Evolutionary conservation across 768 basidiomycete species (phyloP).

Genomic region (Kwoniella bestiolae): DNA sequence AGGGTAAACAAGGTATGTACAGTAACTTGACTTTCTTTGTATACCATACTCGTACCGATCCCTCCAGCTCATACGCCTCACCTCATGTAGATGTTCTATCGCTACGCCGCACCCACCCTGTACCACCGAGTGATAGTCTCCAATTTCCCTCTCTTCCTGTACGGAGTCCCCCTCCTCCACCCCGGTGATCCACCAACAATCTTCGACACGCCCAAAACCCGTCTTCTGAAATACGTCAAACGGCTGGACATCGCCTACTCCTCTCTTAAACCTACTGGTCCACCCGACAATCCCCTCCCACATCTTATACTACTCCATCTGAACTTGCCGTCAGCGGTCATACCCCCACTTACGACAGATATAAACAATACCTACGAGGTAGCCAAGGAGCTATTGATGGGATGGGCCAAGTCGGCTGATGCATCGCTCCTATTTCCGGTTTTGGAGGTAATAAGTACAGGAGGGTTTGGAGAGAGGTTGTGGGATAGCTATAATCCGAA

Average conservation of each 20-base stretch:
- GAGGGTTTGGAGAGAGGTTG: background rate
- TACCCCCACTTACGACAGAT: conserved; percentile 2
- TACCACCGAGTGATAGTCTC: conserved; percentile 10
- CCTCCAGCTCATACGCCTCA: background rate
- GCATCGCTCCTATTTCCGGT: conserved; percentile 5
- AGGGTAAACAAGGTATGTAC: conserved; percentile 15
- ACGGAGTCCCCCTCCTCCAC: background rate
- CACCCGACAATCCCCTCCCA: background rate
- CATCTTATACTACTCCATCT: background rate
- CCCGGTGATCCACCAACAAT: background rate
- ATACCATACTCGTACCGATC: background rate
- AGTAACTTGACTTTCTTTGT: background rate
- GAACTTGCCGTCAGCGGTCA: background rate
- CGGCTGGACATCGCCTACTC: conserved; percentile 13
- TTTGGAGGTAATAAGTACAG: background rate
- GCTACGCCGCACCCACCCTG: background rate
- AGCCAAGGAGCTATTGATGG: background rate
- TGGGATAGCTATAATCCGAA: conserved; percentile 10
- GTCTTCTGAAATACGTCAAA: conserved; percentile 3
- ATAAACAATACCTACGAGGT: conserved; percentile 1
- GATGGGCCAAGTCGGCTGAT: background rate
- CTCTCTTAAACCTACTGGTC: background rate
- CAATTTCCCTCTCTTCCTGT: conserved; percentile 7
- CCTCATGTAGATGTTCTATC: background rate
- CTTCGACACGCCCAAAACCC: conserved; percentile 1